Base-by-base conservation (phyloP, 2,329 filamentous ascomycete genomes). In the Penicillium expansum region DNA sequence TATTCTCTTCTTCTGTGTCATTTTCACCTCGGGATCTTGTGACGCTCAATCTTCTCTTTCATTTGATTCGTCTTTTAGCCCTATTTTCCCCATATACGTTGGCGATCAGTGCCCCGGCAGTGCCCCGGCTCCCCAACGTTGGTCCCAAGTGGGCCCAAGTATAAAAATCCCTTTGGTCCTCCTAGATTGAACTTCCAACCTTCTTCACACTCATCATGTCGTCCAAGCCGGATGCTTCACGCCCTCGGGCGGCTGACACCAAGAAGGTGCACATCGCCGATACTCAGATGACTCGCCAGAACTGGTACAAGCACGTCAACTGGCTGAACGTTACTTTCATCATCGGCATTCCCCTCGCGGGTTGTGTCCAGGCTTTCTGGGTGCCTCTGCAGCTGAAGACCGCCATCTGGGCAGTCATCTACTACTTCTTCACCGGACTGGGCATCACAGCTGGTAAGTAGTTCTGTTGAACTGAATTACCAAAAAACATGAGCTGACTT, bases 221-320 rank as follows among this genome's bases (percentile, higher is more conserved):
- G 65, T 67, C 71, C 57, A 71, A 74, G 63, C 55, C 68, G 42
- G 72, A 74, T 59, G 58, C 67, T 42, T 53, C 65, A 57, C 69
- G 71, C 64, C 68, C 69, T 43, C 71, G 70, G 63, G 65, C 69
- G 48, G 59, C 62, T 41, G 73, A 74, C 59, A 66, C 83, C 49
- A 84, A 87, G 80, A 96, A 95, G 79, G 83, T 88, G 70, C 91
- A 96, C 77, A 94, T 96, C 76, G 86, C 90, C 63, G 91, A 95
- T 63, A 84, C 85, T 62, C 88, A 89, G 56, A 87, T 95, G 67
- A 96, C 90, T 58, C 83, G 81, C 76, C 79, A 82, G 69, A 96
- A 96, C 80, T 94, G 90, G 90, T 87, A 92, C 79, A 88, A 92
- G 79, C 92, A 96, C 73, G 83, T 96, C 80, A 92, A 96, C 83